Conservation (phyloP, 768 basidiomycete genomes). For the Pisolithus marmoratus region DNA sequence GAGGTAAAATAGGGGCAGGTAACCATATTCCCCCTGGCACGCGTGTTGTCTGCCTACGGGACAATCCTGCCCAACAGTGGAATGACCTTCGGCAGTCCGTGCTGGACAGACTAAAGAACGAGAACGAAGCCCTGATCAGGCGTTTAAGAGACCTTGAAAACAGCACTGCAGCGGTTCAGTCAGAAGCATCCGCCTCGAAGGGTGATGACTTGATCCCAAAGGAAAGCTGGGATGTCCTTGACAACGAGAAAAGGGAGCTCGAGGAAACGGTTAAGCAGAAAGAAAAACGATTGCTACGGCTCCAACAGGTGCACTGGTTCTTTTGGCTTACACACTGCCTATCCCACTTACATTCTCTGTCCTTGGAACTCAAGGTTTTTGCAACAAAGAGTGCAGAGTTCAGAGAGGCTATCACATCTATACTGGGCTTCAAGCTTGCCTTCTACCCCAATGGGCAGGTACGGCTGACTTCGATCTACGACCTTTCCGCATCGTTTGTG, state of each 20-base stretch:
- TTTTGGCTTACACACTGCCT: not conserved
- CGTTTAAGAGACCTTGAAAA: constrained; percentile 59
- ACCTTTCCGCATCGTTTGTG: constrained; percentile 80
- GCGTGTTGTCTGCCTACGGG: constrained; percentile 60
- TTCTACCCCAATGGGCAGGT: constrained; percentile 91
- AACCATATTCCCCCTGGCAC: constrained; percentile 67
- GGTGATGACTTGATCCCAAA: constrained; percentile 53
- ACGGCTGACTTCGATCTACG: constrained; percentile 85
- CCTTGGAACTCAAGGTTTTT: constrained; percentile 54
- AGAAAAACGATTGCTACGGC: constrained; percentile 71
- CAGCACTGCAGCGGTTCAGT: constrained; percentile 20
- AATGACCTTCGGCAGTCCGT: constrained; percentile 67
- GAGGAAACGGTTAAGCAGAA: constrained; percentile 64
- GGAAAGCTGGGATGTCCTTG: constrained; percentile 71
- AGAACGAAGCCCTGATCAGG: constrained; percentile 79
- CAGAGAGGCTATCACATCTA: constrained; percentile 81
- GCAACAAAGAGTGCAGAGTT: constrained; percentile 84
- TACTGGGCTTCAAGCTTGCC: constrained; percentile 86
- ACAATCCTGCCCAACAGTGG: constrained; percentile 84
- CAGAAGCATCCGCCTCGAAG: constrained; percentile 10
- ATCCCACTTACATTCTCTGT: not conserved
- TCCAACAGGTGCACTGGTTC: constrained; percentile 60
- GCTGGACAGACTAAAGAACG: constrained; percentile 69
- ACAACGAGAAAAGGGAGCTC: constrained; percentile 64
- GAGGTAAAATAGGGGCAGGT: constrained; percentile 71